Base-by-base conservation (phyloP, 352 stramenopile species). In the Pythium myriotylum region DNA sequence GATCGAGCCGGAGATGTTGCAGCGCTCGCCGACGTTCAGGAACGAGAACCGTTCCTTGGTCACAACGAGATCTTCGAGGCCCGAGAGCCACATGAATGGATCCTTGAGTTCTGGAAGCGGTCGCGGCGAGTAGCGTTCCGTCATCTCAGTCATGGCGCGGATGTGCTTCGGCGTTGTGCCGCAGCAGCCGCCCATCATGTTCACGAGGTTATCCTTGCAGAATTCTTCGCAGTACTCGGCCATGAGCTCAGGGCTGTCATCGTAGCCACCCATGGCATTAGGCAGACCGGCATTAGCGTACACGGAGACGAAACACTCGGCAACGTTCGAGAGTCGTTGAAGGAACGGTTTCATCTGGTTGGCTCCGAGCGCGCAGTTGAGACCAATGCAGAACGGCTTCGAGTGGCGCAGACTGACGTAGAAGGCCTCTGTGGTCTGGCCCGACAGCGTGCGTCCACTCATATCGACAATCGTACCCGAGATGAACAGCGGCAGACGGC, bases 141-240 rank as follows among this genome's bases (percentile, higher is more conserved):
- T 77, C 46, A 88, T 84, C 14, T 94, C 80, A 6, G 86, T 78
- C 41, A 98, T 97, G 1, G 89, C 91, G 52, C 93, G 88, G 73
- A 99, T 99, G 72, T 99, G 96, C 22, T 74, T 56, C 14, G 96
- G 96, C 23, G 96, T 99, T 26, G 94, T 98, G 39, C 96, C 96
- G 70, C 96, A 99, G 78, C 96, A 99, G 17, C 96, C 96, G 50
- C 96, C 96, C 59, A 98, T 97, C 92, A 99, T 98, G 70, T 98
- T 99, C 48, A 99, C 74, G 56, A 97, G 87, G 0, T 83, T 78
- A 69, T 98, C 96, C 70, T 97, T 84, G 67, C 93, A 97, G 73
- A 98, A 99, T 32, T 97, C 85, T 52, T 94, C 85, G 65, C 97
- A 98, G 69, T 97, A 82, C 37, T 78, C 54, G 7, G 94, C 96